These are phyloP conservation scores for Podaxis sp. DNA, from an alignment of 768 basidiomycete genomes.

Conservation along the genomic window DNA sequence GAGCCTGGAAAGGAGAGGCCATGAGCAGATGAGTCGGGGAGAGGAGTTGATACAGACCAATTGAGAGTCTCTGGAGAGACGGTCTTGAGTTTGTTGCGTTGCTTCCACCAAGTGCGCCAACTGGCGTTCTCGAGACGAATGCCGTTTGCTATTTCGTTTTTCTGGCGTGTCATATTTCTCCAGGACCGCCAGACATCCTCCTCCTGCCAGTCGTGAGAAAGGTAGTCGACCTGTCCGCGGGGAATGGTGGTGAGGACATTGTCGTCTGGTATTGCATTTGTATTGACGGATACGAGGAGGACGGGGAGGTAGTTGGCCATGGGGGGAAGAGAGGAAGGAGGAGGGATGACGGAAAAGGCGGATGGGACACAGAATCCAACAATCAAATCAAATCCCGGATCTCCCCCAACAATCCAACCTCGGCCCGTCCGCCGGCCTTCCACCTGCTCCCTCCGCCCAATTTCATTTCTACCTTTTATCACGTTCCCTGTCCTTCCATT, in stretches of 20 bases:
- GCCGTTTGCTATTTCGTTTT: slow-evolving; percentile 97
- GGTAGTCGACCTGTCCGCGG: slow-evolving; percentile 95
- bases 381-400: slow-evolving; percentile 14
- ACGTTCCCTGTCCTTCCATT: not conserved
- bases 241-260: slow-evolving; percentile 80
- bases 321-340: slow-evolving; percentile 17
- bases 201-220: slow-evolving; percentile 96
- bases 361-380: slow-evolving; percentile 11
- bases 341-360: slow-evolving; percentile 15
- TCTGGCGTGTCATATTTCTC: slow-evolving; percentile 97
- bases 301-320: slow-evolving; percentile 55
- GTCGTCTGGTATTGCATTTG: slow-evolving; percentile 68
- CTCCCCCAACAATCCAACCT: slow-evolving; percentile 11
- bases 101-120: slow-evolving; percentile 99
- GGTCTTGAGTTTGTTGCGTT: slow-evolving; percentile 93
- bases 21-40: slow-evolving; percentile 15
- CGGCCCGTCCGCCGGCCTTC: slow-evolving; percentile 9
- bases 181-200: slow-evolving; percentile 99
- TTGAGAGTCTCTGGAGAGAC: slow-evolving; percentile 97
- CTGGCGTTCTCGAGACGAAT: slow-evolving; percentile 94
- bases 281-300: slow-evolving; percentile 60
- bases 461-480: not conserved
- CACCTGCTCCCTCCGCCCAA: not conserved
- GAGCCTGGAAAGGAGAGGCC: slow-evolving; percentile 57
- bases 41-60: slow-evolving; percentile 59